A percentile compares a stretch with the other conserved stretches of the same genome.
Conservation (phyloP, 495 filamentous ascomycete genomes). For the Hyaloscypha hepaticicola region DNA sequence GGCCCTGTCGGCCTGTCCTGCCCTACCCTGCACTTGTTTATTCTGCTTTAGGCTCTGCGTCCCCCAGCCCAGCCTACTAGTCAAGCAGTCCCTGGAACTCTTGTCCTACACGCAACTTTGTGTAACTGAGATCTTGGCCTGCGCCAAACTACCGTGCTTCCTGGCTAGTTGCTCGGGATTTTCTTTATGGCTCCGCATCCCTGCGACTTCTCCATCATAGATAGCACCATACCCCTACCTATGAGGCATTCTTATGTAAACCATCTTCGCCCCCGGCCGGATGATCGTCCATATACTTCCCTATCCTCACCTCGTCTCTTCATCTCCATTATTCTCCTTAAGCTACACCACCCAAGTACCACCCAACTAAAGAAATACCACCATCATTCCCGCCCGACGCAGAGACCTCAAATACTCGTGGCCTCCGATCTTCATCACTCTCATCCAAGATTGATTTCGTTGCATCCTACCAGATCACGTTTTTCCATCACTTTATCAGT, state of each 20-base stretch:
- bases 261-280: conserved; percentile 21
- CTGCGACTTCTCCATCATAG: conserved; percentile 23
- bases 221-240: conserved; percentile 20
- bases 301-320: conserved; percentile 24
- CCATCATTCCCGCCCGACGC: not conserved
- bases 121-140: conserved; percentile 13
- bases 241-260: conserved; percentile 32
- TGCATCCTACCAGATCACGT: not conserved
- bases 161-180: conserved; percentile 22
- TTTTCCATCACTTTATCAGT: conserved; percentile 18
- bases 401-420: not conserved
- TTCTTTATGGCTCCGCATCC: conserved; percentile 19
- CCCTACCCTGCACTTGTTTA: conserved; percentile 1
- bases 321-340: conserved; percentile 15
- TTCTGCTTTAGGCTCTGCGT: not conserved
- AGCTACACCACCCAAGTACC: not conserved
- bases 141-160: conserved; percentile 13
- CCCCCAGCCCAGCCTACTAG: not conserved
- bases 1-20: too few relatives aligned
- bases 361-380: conserved; percentile 1
- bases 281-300: conserved; percentile 31
- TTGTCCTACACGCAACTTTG: not conserved
- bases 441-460: not conserved
- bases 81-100: not conserved
- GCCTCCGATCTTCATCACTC: conserved; percentile 14